phyloP scores from a whole-genome alignment of 148 eudicot species.

The Rhododendron griersonianum region DNA sequence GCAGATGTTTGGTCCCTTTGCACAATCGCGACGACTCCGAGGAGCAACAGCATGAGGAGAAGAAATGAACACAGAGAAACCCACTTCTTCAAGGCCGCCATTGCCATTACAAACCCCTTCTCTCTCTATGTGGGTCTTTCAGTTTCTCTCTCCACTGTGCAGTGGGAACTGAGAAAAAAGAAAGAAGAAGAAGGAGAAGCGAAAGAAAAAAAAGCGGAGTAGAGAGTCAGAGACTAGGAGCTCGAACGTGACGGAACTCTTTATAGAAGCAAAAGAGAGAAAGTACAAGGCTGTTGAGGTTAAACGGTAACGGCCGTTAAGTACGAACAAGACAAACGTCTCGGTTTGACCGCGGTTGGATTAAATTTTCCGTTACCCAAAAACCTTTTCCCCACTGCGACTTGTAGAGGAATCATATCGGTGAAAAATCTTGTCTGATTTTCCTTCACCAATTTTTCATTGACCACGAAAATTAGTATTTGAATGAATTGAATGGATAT shows the following conservation, averaged over 20 bases:
- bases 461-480: too few species aligned
- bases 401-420: too few species aligned
- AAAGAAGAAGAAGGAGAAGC: not conserved
- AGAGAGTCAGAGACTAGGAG: slow-evolving; percentile 5
- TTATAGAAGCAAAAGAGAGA: not conserved
- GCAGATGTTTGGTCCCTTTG: not conserved
- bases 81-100: slow-evolving; percentile 11
- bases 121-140: not conserved
- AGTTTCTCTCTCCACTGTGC: not conserved
- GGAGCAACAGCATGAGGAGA: slow-evolving; percentile 3
- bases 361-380: too few species aligned
- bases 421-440: too few species aligned
- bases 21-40: not conserved
- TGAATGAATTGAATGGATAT: too few species aligned
- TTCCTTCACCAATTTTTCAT: too few species aligned
- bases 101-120: not conserved
- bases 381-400: too few species aligned
- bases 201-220: not conserved
- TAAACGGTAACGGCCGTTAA: slow-evolving; percentile 15
- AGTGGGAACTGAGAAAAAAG: not conserved
- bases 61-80: slow-evolving; percentile 8
- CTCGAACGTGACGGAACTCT: not conserved
- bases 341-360: too few species aligned
- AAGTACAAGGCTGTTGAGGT: not conserved
- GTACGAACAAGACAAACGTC: not conserved